A percentile compares a stretch with the other conserved stretches of the same genome.
Evolutionary conservation across 176 grass and related monocot genomes (phyloP).

Genomic region (Thalia dealbata): DNA sequence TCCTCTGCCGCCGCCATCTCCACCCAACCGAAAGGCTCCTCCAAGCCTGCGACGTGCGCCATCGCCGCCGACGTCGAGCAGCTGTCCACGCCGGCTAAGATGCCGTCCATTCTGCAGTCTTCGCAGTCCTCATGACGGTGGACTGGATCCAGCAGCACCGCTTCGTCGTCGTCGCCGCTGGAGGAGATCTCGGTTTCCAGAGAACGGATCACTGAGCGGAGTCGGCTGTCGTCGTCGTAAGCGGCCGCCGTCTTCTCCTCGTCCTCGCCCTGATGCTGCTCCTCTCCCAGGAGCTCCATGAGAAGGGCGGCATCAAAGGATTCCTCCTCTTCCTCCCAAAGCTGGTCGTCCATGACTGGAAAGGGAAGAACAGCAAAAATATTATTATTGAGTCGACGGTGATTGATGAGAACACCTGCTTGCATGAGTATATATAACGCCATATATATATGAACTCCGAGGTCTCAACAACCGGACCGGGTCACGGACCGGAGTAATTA

Average conservation of each 20-base stretch:
- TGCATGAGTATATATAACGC: too few relatives aligned
- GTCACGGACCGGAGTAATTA: too few relatives aligned
- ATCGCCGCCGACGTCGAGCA: not conserved
- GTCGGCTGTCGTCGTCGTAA: not conserved
- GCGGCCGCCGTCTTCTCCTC: not conserved
- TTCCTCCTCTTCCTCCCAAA: not conserved
- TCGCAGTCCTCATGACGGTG: not conserved
- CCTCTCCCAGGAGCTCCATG: not conserved
- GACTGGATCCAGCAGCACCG: not conserved
- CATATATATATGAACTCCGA: too few relatives aligned
- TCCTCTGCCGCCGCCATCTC: not conserved
- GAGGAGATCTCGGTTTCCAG: conserved; percentile 1
- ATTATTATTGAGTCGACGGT: too few relatives aligned
- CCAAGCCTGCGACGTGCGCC: not conserved
- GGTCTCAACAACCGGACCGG: too few relatives aligned
- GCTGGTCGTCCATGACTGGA: too few relatives aligned
- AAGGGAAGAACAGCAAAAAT: not conserved
- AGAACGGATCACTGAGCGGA: not conserved
- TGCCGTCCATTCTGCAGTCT: not conserved
- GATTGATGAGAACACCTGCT: too few relatives aligned
- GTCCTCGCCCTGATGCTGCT: not conserved
- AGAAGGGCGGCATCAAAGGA: not conserved
- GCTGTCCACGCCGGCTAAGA: not conserved
- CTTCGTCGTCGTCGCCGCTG: not conserved
- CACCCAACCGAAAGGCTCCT: not conserved